Evolutionary conservation across 345 rosid species (phyloP), one percentile per base, ranked within the genome.

Genomic region (Salix arbutifolia): DNA sequence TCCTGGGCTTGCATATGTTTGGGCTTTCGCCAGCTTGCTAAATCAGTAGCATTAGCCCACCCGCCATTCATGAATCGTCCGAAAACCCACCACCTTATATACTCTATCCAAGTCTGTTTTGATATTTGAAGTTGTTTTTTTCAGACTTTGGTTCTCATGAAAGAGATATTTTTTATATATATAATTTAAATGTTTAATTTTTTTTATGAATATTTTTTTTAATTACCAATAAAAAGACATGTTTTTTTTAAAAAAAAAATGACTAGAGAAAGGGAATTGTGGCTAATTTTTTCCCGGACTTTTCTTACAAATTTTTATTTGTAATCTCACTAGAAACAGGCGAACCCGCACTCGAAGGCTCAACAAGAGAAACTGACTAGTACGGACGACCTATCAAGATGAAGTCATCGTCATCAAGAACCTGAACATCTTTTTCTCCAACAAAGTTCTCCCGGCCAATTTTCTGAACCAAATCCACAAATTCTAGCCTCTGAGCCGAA

Each of bases 391-490:
- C 91, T 5, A 93, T 76, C 74, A 90, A 80, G 71, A 91, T 84
- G 76, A 93, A 93, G 73, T 93, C 93, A 0, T 91, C 87, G 4
- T 93, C 96, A 23, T 90, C 94, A 17, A 93, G 91, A 40, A 90
- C 92, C 83, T 73, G 88, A 67, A 90, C 97, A 56, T 90, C 92
- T 79, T 86, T 80, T 23, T 90, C 88, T 44, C 98, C 99, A 0
- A 95, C 92, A 75, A 93, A 93, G 77, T 88, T 78, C 82, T 91
- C 88, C 46, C 94, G 86, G 23, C 97, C 98, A 3, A 91, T 88
- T 50, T 81, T 76, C 79, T 86, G 67, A 76, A 95, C 97, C 83
- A 91, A 83, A 70, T 86, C 81, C 81, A 91, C 92, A 77, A 93
- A 91, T 72, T 90, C 91, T 21, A 86, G 69, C 80, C 99, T 85